Evolutionary conservation across 2,329 filamentous ascomycete genomes (phyloP), one percentile per base, ranked within the genome.

Genomic region (Fusarium zealandicum): DNA sequence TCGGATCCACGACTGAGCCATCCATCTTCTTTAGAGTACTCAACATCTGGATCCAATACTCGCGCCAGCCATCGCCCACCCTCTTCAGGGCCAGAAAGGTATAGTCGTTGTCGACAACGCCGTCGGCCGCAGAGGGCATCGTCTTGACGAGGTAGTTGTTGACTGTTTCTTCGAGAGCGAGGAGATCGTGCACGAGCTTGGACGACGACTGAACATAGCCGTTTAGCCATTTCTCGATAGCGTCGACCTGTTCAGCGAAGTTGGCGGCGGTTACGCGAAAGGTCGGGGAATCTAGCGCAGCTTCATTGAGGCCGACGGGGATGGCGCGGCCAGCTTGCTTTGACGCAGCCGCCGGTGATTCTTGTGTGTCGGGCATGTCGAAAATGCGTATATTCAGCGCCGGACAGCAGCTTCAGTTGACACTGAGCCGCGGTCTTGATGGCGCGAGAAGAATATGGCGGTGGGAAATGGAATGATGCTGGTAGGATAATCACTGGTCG

Each of bases 31-130:
- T 93, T 68, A 92, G 85, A 30, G 86, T 85, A 52, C 80, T 81
- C 50, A 96, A 76, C 18, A 92, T 82, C 61, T 89, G 87, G 60
- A 83, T 84, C 92, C 92, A 97, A 79, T 92, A 93, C 70, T 96
- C 93, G 66, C 88, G 87, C 48, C 92, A 88, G 5, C 90, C 90
- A 63, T 99, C 93, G 14, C 88, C 89, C 70, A 93, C 90, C 51
- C 90, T 84, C 73, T 90, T 90, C 73, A 98, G 84, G 13, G 93
- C 92, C 57, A 96, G 80, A 40, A 96, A 80, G 0, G 93, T 95
- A 73, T 98, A 98, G 76, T 99, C 95, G 76, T 96, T 92, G 71
- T 99, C 95, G 69, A 99, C 81, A 46, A 93, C 84, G 47, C 90
- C 89, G 73, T 97, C 93, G 54, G 90, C 91, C 50, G 92, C 81